Conservation (phyloP, 495 filamentous ascomycete species). For the Aspergillus ellipticus region DNA sequence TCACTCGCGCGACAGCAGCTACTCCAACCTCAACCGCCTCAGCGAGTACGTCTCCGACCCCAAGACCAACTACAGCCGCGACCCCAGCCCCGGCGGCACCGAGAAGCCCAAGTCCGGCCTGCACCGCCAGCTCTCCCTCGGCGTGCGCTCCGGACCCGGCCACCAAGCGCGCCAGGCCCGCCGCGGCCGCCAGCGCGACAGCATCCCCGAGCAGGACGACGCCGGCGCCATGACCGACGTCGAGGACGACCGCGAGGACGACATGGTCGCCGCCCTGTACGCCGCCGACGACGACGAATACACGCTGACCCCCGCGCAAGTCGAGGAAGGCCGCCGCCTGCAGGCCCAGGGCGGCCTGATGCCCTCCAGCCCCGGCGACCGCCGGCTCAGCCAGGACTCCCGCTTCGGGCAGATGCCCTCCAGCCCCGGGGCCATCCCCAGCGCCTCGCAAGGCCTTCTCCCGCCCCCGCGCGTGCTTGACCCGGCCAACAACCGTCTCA, state of each 20-base stretch:
- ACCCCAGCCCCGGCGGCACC: conserved; percentile 30
- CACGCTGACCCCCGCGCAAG: conserved; percentile 29
- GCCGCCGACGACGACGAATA: conserved; percentile 43
- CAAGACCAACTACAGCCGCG: conserved; percentile 42
- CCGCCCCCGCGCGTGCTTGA: conserved; percentile 26
- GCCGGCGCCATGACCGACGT: conserved; percentile 10
- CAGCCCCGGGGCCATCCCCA: conserved; percentile 38
- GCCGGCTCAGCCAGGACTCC: conserved; percentile 28
- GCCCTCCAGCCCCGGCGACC: background rate
- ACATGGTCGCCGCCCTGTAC: conserved; percentile 34
- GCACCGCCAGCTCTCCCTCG: conserved; percentile 33
- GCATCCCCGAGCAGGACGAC: conserved; percentile 27
- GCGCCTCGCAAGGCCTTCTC: conserved; percentile 22
- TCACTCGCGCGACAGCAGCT: conserved; percentile 43
- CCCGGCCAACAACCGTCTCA: conserved; percentile 28
- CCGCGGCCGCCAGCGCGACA: conserved; percentile 19
- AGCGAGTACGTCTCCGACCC: conserved; percentile 42
- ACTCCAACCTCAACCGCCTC: conserved; percentile 49
- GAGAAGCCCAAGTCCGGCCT: conserved; percentile 31
- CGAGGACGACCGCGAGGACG: conserved; percentile 36
- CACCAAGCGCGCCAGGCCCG: conserved; percentile 25
- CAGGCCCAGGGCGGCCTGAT: background rate
- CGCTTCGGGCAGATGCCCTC: conserved; percentile 19
- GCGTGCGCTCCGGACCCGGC: conserved; percentile 34
- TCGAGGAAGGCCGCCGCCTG: conserved; percentile 24